Conservation (phyloP, 495 filamentous ascomycete species). For the Aspergillus mulundensis region DNA sequence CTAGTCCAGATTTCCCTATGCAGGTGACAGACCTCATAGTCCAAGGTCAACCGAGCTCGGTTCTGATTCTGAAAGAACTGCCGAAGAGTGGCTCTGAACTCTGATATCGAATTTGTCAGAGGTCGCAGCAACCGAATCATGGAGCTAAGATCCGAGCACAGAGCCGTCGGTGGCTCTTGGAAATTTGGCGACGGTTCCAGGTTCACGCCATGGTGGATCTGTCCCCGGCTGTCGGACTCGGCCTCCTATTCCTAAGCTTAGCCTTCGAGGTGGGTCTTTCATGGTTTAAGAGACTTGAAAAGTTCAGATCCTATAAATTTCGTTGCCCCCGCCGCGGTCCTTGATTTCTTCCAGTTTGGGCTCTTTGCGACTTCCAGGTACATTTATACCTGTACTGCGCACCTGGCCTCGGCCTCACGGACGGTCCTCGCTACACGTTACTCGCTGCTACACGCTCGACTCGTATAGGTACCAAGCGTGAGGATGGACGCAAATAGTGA, state of each 20-base stretch:
- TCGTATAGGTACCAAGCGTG: background rate
- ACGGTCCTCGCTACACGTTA: background rate
- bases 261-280: background rate
- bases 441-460: background rate
- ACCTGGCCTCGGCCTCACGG: background rate
- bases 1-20: background rate
- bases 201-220: slow-evolving; percentile 8
- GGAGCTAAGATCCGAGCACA: background rate
- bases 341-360: background rate
- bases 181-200: background rate
- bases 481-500: slow-evolving; percentile 15
- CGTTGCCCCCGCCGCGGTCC: background rate
- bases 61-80: background rate
- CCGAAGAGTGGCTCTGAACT: background rate
- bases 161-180: background rate
- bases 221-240: slow-evolving; percentile 1
- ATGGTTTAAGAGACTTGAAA: background rate
- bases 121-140: background rate
- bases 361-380: background rate
- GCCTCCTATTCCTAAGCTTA: slow-evolving; percentile 17
- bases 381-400: background rate
- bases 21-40: background rate
- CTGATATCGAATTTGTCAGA: background rate
- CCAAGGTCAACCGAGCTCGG: background rate
- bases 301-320: background rate